Evolutionary conservation across 2,329 filamentous ascomycete genomes (phyloP).

Genomic region (Verticillium alfalfae): DNA sequence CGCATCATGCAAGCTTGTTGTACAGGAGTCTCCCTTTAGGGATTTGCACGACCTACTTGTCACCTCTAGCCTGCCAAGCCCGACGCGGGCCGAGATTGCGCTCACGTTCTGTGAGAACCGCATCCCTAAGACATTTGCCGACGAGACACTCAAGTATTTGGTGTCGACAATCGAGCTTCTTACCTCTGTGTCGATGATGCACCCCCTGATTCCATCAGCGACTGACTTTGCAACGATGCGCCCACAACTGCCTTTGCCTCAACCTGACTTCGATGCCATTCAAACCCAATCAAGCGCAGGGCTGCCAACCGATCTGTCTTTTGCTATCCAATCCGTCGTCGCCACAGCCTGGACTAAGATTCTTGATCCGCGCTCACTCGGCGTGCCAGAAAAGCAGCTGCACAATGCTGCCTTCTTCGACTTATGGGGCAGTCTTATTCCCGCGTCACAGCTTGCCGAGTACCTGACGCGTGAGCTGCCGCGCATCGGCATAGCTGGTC

Average conservation of each 20-base stretch:
- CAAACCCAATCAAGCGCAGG: slow-evolving; percentile 13
- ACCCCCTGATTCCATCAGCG: slow-evolving; percentile 37
- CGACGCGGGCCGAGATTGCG: slow-evolving; percentile 32
- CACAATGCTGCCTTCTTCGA: slow-evolving; percentile 44
- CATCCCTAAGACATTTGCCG: slow-evolving; percentile 32
- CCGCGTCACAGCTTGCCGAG: slow-evolving; percentile 39
- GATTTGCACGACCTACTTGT: slow-evolving; percentile 41
- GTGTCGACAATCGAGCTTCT: slow-evolving; percentile 38
- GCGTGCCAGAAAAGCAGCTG: slow-evolving; percentile 33
- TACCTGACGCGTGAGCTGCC: slow-evolving; percentile 37
- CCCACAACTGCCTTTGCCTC: slow-evolving; percentile 35
- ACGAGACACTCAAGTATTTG: slow-evolving; percentile 38
- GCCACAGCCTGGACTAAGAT: slow-evolving; percentile 37
- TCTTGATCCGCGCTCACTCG: slow-evolving; percentile 30
- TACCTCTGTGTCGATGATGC: slow-evolving; percentile 38
- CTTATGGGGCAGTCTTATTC: slow-evolving; percentile 42
- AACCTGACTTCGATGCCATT: slow-evolving; percentile 16
- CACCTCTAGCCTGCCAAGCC: slow-evolving; percentile 29
- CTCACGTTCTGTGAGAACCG: slow-evolving; percentile 41
- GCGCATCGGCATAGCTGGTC: slow-evolving; percentile 25
- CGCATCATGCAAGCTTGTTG: slow-evolving; percentile 37
- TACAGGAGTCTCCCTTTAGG: slow-evolving; percentile 31
- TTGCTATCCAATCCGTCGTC: slow-evolving; percentile 34
- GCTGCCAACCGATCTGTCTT: slow-evolving; percentile 33
- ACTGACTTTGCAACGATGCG: slow-evolving; percentile 30